Base-by-base conservation (phyloP, 345 rosid species). In the Ceriops decandra region DNA sequence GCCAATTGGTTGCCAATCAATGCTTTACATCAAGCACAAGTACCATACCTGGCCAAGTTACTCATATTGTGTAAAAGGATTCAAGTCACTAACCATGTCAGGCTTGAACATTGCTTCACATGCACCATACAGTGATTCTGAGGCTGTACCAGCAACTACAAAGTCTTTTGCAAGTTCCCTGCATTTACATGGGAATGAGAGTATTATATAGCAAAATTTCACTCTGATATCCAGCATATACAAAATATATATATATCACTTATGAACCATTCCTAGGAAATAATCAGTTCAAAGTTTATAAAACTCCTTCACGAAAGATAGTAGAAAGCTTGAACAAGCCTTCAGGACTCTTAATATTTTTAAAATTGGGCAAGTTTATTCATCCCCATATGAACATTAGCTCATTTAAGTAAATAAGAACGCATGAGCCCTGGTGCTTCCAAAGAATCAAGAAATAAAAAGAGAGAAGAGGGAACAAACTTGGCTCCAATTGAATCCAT, bases 401-500 rank as follows among this genome's bases (percentile, higher is more conserved):
- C n/a, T 22, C 32, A 64, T 26, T 16, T 36, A 38, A 57, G n/a
- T 57, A 31, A 28, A 56, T 62, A 20, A n/a, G 3, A 0, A 59
- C 13, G 13, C 49, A 56, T 15, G 16, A 15, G 22, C 6, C 6
- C 19, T 20, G 38, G 28, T 22, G 31, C 20, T 32, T 54, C 16
- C 5, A 20, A 32, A 59, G 32, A 27, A 58, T 26, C 10, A 57
- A 27, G 42, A n/a, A 17, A 54, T 67, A 56, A 16, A 64, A 28
- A 47, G 68, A 77, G 67, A 65, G 32, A 65, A 65, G 52, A 75
- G 35, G 52, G 13, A 76, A 79, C 93, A 68, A 85, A 95, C 99
- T 90, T 91, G 64, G 96, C 99, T 72, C 98, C 98, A 77, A 91
- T 95, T 0, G 93, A 90, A 76, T 95, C 99, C 99, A 90, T 90